These are phyloP conservation scores for Kluyveromyces marxianus DNA, from an alignment of 1,139 yeast species.

Conservation along the genomic window DNA sequence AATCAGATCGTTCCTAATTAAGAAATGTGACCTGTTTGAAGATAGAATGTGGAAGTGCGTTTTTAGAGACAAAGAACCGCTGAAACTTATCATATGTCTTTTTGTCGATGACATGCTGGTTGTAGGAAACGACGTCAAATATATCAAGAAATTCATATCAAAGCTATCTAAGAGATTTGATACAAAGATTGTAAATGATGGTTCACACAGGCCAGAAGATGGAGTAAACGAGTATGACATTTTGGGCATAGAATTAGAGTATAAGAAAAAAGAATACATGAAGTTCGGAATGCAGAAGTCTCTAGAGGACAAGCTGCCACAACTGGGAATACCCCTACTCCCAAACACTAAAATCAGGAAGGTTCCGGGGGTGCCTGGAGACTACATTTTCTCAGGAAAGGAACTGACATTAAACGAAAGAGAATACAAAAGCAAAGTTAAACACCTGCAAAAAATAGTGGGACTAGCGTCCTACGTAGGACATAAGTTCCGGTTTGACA, in stretches of 20 bases:
- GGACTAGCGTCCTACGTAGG: conserved; percentile 11
- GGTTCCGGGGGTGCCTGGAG: conserved; percentile 8
- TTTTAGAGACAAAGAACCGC: conserved; percentile 5
- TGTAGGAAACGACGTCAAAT: neutral
- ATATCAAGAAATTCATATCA: neutral
- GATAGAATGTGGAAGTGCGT: conserved; percentile 9
- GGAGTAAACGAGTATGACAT: conserved; percentile 2
- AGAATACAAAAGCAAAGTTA: conserved; percentile 6
- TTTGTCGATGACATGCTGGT: conserved; percentile 12
- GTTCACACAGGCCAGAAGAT: neutral
- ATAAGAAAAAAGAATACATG: conserved; percentile 1
- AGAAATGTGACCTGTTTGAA: conserved; percentile 4
- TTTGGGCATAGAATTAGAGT: conserved; percentile 4
- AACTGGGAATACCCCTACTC: neutral
- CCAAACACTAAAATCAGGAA: neutral
- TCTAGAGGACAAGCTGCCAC: conserved; percentile 1
- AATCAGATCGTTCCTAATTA: conserved; percentile 2
- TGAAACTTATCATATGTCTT: conserved; percentile 5
- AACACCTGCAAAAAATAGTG: conserved; percentile 7
- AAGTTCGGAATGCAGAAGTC: conserved; percentile 2
- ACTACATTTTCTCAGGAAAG: neutral
- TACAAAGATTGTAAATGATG: conserved; percentile 1
- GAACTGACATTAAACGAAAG: neutral
- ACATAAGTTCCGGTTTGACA: conserved; percentile 8
- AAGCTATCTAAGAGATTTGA: neutral